Percentiles rank a stretch among this genome's conserved stretches.
phyloP scores from a whole-genome alignment of 306 rosid genomes.

The Heteromeles arbutifolia region DNA sequence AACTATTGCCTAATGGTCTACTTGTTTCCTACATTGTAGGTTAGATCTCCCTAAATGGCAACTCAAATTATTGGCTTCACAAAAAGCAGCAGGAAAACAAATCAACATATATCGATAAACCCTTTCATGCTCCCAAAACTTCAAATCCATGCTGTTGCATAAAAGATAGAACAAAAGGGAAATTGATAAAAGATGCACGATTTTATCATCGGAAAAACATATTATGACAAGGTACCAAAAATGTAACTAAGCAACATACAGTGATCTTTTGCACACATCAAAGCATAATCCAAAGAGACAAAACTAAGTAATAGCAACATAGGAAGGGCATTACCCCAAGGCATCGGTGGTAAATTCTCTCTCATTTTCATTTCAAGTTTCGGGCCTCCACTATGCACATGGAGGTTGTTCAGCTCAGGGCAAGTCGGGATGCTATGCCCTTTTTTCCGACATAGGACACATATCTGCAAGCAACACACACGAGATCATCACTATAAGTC shows the following conservation, averaged over 20 bases:
- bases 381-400: neutral
- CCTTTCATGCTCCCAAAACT: neutral
- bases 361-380: no score
- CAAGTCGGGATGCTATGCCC: neutral
- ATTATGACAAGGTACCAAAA: neutral
- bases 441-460: slow-evolving; percentile 1
- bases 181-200: neutral
- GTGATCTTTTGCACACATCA: neutral
- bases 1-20: neutral
- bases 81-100: neutral
- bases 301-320: neutral
- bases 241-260: neutral
- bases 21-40: neutral
- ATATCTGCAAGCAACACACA: slow-evolving; percentile 10
- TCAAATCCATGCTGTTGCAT: neutral
- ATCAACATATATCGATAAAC: neutral
- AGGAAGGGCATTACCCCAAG: neutral
- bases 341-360: no score
- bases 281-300: neutral
- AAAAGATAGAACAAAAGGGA: neutral
- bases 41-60: neutral
- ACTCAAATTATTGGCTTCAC: neutral
- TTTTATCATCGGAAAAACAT: neutral
- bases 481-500: neutral
- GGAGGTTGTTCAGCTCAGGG: neutral